Percentiles rank a stretch among this genome's conserved stretches.
These are phyloP conservation scores for Spatholobus suberectus DNA, from an alignment of 306 rosid genomes.

Conservation along the genomic window DNA sequence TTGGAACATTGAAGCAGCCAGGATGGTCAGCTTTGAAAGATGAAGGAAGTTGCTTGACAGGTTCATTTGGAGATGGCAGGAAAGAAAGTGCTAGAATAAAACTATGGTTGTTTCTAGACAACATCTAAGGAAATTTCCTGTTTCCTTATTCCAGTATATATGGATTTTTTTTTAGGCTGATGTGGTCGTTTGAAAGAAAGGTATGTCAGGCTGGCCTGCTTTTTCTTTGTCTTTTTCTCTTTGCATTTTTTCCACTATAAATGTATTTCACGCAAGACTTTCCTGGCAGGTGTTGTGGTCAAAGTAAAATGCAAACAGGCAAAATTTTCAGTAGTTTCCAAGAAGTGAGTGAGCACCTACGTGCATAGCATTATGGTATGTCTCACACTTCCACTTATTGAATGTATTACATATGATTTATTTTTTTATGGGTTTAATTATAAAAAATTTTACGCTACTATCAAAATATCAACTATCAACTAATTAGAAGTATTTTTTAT, in stretches of 20 bases:
- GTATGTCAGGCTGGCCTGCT: constrained; percentile 42
- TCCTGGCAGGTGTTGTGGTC: background rate
- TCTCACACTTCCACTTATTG: constrained; percentile 20
- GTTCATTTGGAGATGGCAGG: too few species aligned
- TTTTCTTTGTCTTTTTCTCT: constrained; percentile 29
- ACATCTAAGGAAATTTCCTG: constrained; percentile 43
- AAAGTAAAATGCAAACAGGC: background rate
- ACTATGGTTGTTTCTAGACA: constrained; percentile 20
- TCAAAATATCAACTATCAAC: too few species aligned
- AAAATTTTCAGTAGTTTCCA: constrained; percentile 31
- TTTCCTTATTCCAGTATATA: background rate
- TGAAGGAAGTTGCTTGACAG: constrained; percentile 50
- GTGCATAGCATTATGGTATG: background rate
- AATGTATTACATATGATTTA: background rate
- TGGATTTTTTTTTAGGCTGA: constrained; percentile 2
- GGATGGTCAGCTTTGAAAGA: constrained; percentile 25
- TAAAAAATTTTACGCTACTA: too few species aligned
- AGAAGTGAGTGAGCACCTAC: constrained; percentile 26
- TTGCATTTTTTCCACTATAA: background rate
- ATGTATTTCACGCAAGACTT: constrained; percentile 1
- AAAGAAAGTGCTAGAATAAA: background rate
- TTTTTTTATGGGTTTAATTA: background rate
- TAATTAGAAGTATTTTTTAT: too few species aligned
- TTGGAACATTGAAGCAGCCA: constrained; percentile 35
- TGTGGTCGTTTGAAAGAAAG: background rate